Conservation (phyloP, 2,329 filamentous ascomycete species). For the Madurella mycetomatis region DNA sequence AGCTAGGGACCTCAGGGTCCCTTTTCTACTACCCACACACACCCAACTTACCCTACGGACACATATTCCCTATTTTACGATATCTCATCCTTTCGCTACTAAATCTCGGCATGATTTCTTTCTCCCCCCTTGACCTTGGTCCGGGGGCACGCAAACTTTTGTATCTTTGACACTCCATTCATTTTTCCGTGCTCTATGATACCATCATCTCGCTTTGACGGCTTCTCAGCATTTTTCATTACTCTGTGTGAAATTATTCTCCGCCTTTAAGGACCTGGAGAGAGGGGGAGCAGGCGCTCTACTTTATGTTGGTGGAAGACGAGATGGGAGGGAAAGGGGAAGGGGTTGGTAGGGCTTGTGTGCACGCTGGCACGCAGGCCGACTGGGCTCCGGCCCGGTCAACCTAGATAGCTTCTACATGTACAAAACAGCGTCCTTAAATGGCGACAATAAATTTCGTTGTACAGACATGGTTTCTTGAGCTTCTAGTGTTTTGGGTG, state of each 20-base stretch:
- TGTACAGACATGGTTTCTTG: not conserved
- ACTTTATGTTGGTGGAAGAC: not conserved
- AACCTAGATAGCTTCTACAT: no score
- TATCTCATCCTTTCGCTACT: not conserved
- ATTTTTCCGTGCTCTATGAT: conserved; percentile 13
- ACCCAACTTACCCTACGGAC: not conserved
- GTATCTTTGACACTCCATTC: not conserved
- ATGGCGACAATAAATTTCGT: not conserved
- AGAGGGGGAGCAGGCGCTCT: not conserved
- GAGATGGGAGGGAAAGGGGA: not conserved
- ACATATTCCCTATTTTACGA: conserved; percentile 4
- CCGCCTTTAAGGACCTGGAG: not conserved
- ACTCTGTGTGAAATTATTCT: not conserved
- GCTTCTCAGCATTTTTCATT: conserved; percentile 16
- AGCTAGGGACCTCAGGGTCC: not conserved
- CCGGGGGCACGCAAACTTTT: not conserved
- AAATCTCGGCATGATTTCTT: not conserved
- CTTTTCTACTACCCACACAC: not conserved
- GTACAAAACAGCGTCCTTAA: no score
- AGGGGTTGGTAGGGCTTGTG: no score
- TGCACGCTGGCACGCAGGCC: no score
- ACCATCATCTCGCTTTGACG: conserved; percentile 16
- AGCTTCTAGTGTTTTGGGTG: not conserved
- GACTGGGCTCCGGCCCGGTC: no score
- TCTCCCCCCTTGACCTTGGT: not conserved